Base-by-base conservation (phyloP, 2,329 filamentous ascomycete species). In the Bisporella sp. region DNA sequence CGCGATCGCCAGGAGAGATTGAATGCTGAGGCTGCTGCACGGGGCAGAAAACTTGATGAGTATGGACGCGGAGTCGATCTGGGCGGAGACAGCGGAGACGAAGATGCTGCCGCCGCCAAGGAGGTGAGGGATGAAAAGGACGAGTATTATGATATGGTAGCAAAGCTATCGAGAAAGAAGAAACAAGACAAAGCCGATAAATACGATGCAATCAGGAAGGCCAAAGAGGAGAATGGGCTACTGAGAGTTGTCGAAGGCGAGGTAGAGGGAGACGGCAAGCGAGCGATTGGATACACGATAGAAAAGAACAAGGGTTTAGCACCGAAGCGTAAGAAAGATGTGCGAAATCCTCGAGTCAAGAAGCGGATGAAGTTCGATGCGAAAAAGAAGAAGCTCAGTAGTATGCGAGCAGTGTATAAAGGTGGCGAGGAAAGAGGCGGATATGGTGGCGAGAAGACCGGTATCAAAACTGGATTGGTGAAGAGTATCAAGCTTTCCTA, bases 241-340 rank as follows among this genome's bases (percentile, higher is more conserved):
- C 76, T 85, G 54, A 75, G 79, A 4, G 72, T 85, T 1, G 78
- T 84, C 59, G 75, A 81, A 53, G 85, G 87, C 64, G 76, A 79
- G 61, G 68, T 95, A 41, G 89, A 87, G 41, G 74, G 82, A 51
- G 90, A 96, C 62, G 92, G 91, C 53, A 95, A 96, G 73, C 78
- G 95, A 53, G 89, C 89, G 69, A 95, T 99, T 67, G 88, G 82
- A 13, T 97, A 96, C 71, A 81, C 84, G 59, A 99, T 99, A 64
- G 82, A 91, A 73, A 96, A 97, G 81, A 99, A 99, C 72, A 96
- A 96, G 78, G 93, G 93, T 32, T 73, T 99, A 56, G 84, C 89
- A 52, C 89, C 91, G 44, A 85, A 87, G 69, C 78, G 92, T 57
- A 95, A 87, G 78, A 97, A 99, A 82, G 91, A 95, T 61, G 86